Evolutionary conservation across 2,329 filamentous ascomycete genomes (phyloP), one percentile per base, ranked within the genome.

Genomic region (Penicillium crustosum): DNA sequence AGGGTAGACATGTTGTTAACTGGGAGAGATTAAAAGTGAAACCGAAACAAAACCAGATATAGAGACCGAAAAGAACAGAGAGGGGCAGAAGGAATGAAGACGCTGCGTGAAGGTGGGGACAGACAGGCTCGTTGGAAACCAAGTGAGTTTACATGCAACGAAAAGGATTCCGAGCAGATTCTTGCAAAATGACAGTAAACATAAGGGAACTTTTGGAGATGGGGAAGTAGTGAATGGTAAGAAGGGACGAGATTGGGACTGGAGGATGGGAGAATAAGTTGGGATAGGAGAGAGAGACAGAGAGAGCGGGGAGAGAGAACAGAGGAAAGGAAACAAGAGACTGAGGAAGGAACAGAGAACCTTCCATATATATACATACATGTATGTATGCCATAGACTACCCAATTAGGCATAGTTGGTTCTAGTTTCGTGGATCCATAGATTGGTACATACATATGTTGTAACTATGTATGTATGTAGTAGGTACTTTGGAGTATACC

Each of bases 1-100:
- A 68, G 54, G 36, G 71, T 65, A 53, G 72, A 66, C 71, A 75
- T 74, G 49, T 66, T 55, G 44, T 33, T 25, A 53, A 49, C 31
- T 44, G 19, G 43, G 19, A 36, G 45, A 43, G 52, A 44, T 53
- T 35, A 31, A 57, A 39, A 50, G 44, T 39, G 31, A 36, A 27
- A 50, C 44, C 42, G 41, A 44, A 35, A 49, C 23, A 25, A 19
- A 39, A 19, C 41, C 31, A 53, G 43, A 47, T 36, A 49, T 38
- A 27, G 27, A 50, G 38, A 49, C 35, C 50, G 50, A 25, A 47
- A 17, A 25, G 25, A 56, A 39, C 19, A 54, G 36, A 57, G 57
- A 61, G 49, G 56, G 51, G 56, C 55, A 57, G 53, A 45, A 35
- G 35, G 1, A 36, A 42, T 53, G 36, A 35, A 42, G 49, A 39